These are phyloP conservation scores for Saccharomycopsis selenospora DNA, from an alignment of 805 yeast species.

Conservation along the genomic window DNA sequence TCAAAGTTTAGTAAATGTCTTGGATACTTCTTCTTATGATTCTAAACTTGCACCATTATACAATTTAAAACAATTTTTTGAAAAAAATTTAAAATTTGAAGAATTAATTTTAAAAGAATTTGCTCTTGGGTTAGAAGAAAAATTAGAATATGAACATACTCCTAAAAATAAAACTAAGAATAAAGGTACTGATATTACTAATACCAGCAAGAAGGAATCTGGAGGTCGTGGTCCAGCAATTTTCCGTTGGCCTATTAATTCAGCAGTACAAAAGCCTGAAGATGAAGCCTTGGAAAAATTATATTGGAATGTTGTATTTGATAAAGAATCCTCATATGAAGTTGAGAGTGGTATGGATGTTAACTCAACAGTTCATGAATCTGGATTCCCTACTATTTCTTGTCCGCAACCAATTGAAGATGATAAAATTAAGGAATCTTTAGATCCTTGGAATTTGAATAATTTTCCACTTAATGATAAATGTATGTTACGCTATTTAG, in stretches of 20 bases:
- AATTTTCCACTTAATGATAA: conserved; percentile 44
- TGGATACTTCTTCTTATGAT: conserved; percentile 34
- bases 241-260: conserved; percentile 5
- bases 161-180: conserved; percentile 5
- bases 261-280: conserved; percentile 8
- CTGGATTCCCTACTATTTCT: conserved; percentile 28
- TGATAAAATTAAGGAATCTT: conserved; percentile 1
- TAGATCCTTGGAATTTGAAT: conserved; percentile 50
- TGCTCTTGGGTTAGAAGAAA: conserved; percentile 12
- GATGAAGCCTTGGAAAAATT: conserved; percentile 32
- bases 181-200: conserved; percentile 1
- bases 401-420: conserved; percentile 16
- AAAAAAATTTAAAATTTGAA: conserved; percentile 41
- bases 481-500: conserved; percentile 41
- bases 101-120: conserved; percentile 17
- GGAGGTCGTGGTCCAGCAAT: background rate
- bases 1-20: conserved; percentile 28
- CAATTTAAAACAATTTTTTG: conserved; percentile 51
- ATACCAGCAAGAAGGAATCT: background rate
- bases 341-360: conserved; percentile 32
- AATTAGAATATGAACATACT: conserved; percentile 7
- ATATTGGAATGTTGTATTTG: conserved; percentile 37
- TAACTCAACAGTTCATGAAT: conserved; percentile 34
- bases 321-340: conserved; percentile 28
- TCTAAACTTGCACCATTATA: conserved; percentile 42